Evolutionary conservation across 306 rosid species (phyloP), one percentile per base, ranked within the genome.

Genomic region (Cucurbita argyrosperma): DNA sequence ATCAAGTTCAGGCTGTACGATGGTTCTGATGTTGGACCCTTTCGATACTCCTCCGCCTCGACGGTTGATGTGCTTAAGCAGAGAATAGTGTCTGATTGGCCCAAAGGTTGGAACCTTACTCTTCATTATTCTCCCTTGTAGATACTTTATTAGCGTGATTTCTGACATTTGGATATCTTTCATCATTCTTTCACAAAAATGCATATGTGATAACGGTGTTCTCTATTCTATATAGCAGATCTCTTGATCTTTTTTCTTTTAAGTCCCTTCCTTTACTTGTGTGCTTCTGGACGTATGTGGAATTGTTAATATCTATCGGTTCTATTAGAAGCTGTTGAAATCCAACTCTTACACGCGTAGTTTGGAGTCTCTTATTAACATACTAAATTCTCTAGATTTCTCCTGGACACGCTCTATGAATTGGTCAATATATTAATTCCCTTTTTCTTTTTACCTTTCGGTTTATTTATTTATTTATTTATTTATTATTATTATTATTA

Each of bases 51-150:
- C 9, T 74, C 96, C 37, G 81, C 98, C 7, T 87, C 96, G 10
- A 92, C 98, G 1, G 87, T 92, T 26, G 98, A 90, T 80, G 81
- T 81, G 87, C 96, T 92, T 13, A 92, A 92, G 88, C 96, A 92
- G 83, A 87, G 96, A 80, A 77, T 92, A 42, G 90, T 92, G 40
- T 85, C 98, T 18, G 96, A 92, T 77, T 92, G 96, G 96, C 98
- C 98, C 67, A 90, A 83, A 92, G 96, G 98, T 92, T 66, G 7
- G 23, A 30, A 5, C 69, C 64, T 54, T 53, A 11, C 37, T 65
- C 52, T 65, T 43, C 37, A n/a, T 15, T 40, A 30, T 12, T 18
- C 35, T 18, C n/a, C 37, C 35, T 30, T 30, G 35, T 30, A 30
- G 35, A 23, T n/a, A n/a, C 19, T 55, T 8, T 1, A 55, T 6